Percentiles rank a stretch among this genome's conserved stretches.
phyloP scores from a whole-genome alignment of 805 yeast species.

The Monosporozyma unispora region DNA sequence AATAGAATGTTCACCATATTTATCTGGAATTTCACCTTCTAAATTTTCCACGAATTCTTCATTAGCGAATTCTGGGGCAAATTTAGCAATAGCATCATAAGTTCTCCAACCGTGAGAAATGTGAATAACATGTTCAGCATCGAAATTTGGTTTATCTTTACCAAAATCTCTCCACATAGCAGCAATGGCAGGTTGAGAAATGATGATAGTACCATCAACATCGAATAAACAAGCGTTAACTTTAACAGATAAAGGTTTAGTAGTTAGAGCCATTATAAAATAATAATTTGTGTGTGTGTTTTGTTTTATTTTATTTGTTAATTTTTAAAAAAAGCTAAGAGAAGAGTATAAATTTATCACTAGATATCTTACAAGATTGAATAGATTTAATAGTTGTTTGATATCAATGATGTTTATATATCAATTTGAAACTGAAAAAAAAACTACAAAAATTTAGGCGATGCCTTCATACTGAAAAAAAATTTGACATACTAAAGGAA shows the following conservation, averaged over 20 bases:
- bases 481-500: no score
- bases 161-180: slow-evolving; percentile 75
- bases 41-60: slow-evolving; percentile 54
- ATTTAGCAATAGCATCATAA: slow-evolving; percentile 61
- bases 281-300: background rate
- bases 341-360: no score
- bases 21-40: slow-evolving; percentile 62
- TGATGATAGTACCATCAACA: slow-evolving; percentile 80
- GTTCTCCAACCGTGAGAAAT: slow-evolving; percentile 81
- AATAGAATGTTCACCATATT: slow-evolving; percentile 62
- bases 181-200: slow-evolving; percentile 75
- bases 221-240: slow-evolving; percentile 58
- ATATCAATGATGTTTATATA: background rate
- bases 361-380: no score
- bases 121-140: slow-evolving; percentile 61
- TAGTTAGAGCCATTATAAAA: slow-evolving; percentile 17
- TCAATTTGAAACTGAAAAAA: no score
- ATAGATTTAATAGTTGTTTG: no score
- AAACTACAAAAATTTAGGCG: no score
- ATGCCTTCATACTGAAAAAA: background rate
- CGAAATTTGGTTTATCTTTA: slow-evolving; percentile 54
- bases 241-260: slow-evolving; percentile 27
- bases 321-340: no score
- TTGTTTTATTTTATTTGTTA: background rate
- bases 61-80: slow-evolving; percentile 67